Conservation (phyloP, 345 rosid species). For the Citrus sinensis region DNA sequence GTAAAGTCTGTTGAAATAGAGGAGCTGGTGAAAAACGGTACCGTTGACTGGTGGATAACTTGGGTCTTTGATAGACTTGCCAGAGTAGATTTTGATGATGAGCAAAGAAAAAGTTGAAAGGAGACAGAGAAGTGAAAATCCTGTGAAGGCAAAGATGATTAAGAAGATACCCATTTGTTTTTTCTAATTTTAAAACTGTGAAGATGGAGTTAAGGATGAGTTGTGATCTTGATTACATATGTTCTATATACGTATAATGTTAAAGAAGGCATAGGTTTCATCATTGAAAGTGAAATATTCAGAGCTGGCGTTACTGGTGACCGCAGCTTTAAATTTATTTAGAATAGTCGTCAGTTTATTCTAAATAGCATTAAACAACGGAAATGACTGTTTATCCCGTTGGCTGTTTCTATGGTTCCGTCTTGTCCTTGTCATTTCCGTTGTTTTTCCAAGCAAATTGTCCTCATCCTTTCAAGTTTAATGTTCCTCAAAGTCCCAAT, state of each 20-base stretch:
- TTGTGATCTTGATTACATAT: neutral
- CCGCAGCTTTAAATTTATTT: neutral
- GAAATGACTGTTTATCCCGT: neutral
- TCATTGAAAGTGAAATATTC: neutral
- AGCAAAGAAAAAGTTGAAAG: conserved; percentile 17
- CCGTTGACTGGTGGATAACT: conserved; percentile 55
- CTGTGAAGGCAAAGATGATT: conserved; percentile 17
- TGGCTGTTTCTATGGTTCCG: neutral
- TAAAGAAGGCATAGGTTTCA: neutral
- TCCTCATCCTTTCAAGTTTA: conserved; percentile 9
- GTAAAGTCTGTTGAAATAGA: conserved; percentile 43
- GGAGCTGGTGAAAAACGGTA: conserved; percentile 38
- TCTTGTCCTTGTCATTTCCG: too few relatives aligned
- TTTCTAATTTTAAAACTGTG: neutral
- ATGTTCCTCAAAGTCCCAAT: neutral
- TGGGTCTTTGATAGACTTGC: conserved; percentile 47
- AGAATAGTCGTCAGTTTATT: neutral
- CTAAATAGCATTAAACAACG: too few relatives aligned
- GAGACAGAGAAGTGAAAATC: conserved; percentile 21
- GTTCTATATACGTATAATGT: neutral
- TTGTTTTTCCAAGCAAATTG: neutral
- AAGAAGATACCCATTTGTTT: conserved; percentile 27
- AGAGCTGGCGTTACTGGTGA: neutral
- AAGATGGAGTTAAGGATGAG: neutral
- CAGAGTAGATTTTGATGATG: conserved; percentile 27